Base-by-base conservation (phyloP, 805 yeast genomes). In the Yamadazyma phyllophila region DNA sequence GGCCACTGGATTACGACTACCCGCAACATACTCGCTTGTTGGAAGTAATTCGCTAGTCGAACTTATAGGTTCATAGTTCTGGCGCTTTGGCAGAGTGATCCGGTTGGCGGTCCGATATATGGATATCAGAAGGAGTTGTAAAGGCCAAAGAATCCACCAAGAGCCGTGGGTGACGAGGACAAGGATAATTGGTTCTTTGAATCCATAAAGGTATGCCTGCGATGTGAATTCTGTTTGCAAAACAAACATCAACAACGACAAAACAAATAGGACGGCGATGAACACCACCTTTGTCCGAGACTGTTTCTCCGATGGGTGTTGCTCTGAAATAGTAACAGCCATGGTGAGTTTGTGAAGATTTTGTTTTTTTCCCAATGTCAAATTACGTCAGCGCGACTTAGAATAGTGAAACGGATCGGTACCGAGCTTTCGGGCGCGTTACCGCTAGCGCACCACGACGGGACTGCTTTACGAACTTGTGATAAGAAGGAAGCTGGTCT, bases 211-310 rank as follows among this genome's bases (percentile, higher is more conserved):
- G 58, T 87, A 84, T 5, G 88, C 73, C 45, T 82, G 82, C 6
- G 88, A 76, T 1, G 95, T 87, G 48, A 83, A 69, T 60, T 88
- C 96, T 0, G 96, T 88, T 59, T 88, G 96, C 12, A 75, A 57
- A 4, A 89, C 90, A 64, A 89, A 89, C 2, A 90, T 57, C 7
- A 78, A 56, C 47, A 71, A 55, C 24, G 74, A 67, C 15, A 66
- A 41, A 27, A 69, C 37, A 44, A 72, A 71, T 27, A 71, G 57
- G 2, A 60, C 36, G 12, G 52, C 55, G 6, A 72, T 65, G 47
- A 63, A 66, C n/a, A 63, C 43, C 40, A 71, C 53, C 54, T 72
- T 72, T n/a, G 71, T 56, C 45, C 53, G 59, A 9, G 74, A 68
- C 43, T 51, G 41, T 34, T 47, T 36, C 42, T 17, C 49, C 37